Percentiles rank a stretch among this genome's conserved stretches.
Evolutionary conservation across 2,329 filamentous ascomycete genomes (phyloP).

Genomic region (Malbranchea zuffiana): DNA sequence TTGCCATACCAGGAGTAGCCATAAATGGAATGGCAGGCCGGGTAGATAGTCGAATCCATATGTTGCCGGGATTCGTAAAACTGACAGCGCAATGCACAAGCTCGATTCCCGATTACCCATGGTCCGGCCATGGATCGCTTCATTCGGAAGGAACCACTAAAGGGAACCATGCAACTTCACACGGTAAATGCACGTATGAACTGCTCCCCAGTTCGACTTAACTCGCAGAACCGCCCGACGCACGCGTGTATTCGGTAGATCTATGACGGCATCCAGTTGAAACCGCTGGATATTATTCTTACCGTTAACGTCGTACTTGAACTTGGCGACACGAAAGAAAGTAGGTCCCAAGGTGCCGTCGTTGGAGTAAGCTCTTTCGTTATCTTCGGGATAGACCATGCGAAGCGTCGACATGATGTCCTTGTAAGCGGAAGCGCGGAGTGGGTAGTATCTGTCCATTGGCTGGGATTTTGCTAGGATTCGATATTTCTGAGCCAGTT

Average conservation of each 20-base stretch:
- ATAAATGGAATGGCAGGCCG: too few species aligned
- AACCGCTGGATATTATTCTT: constrained; percentile 31
- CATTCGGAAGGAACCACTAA: too few species aligned
- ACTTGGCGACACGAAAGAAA: constrained; percentile 32
- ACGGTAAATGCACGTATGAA: constrained; percentile 38
- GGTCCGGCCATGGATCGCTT: too few species aligned
- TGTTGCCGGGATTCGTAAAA: too few species aligned
- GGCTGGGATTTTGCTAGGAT: too few species aligned
- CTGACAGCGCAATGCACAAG: too few species aligned
- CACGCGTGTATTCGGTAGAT: constrained; percentile 26
- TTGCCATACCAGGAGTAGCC: too few species aligned
- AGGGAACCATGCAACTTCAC: constrained; percentile 33
- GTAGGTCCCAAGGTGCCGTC: constrained; percentile 26
- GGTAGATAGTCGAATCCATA: too few species aligned
- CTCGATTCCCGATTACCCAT: too few species aligned
- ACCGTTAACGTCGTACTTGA: constrained; percentile 29
- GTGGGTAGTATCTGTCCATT: too few species aligned
- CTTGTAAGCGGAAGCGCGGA: constrained; percentile 20
- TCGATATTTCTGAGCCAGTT: too few species aligned
- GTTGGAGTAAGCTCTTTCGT: constrained; percentile 26
- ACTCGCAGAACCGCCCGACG: constrained; percentile 34
- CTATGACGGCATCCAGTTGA: constrained; percentile 28
- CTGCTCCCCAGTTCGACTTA: constrained; percentile 34
- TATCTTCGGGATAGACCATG: constrained; percentile 22
- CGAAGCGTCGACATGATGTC: constrained; percentile 25